These are phyloP conservation scores for Vitis hybrid DNA, from an alignment of 177 flowering plant genomes.

Conservation along the genomic window DNA sequence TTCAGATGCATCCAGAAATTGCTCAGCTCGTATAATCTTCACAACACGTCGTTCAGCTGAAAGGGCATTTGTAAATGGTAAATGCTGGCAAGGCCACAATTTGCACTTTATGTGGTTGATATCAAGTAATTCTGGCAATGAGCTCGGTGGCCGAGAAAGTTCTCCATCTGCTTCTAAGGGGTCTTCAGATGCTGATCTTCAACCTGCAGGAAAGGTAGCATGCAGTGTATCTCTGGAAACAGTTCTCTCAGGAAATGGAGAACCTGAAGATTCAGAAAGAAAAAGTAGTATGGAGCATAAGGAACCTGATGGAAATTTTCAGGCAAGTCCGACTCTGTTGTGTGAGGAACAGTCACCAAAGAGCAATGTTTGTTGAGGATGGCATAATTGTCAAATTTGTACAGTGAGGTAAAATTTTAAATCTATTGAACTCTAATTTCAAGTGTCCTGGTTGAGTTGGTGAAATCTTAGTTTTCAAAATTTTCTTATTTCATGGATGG, in stretches of 20 bases:
- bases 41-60: slow-evolving; percentile 74
- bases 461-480: slow-evolving; percentile 14
- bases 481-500: slow-evolving; percentile 12
- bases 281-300: slow-evolving; percentile 12
- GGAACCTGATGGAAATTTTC: slow-evolving; percentile 27
- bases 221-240: slow-evolving; percentile 18
- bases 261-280: slow-evolving; percentile 26
- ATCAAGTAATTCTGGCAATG: slow-evolving; percentile 34
- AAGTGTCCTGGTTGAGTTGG: slow-evolving; percentile 3
- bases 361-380: slow-evolving; percentile 26
- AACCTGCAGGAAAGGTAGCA: slow-evolving; percentile 14
- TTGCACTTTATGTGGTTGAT: slow-evolving; percentile 70
- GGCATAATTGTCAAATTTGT: slow-evolving; percentile 23
- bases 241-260: slow-evolving; percentile 21
- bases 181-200: slow-evolving; percentile 21
- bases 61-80: slow-evolving; percentile 71
- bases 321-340: slow-evolving; percentile 16
- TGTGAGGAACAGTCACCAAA: slow-evolving; percentile 26
- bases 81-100: slow-evolving; percentile 71
- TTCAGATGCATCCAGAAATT: slow-evolving; percentile 26
- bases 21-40: slow-evolving; percentile 56
- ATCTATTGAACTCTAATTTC: slow-evolving; percentile 16
- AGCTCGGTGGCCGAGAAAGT: slow-evolving; percentile 25
- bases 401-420: slow-evolving; percentile 42
- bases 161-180: slow-evolving; percentile 24